A percentile compares a stretch with the other conserved stretches of the same genome.
Conservation (phyloP, 2,329 filamentous ascomycete genomes). For the Blastomyces parvus region DNA sequence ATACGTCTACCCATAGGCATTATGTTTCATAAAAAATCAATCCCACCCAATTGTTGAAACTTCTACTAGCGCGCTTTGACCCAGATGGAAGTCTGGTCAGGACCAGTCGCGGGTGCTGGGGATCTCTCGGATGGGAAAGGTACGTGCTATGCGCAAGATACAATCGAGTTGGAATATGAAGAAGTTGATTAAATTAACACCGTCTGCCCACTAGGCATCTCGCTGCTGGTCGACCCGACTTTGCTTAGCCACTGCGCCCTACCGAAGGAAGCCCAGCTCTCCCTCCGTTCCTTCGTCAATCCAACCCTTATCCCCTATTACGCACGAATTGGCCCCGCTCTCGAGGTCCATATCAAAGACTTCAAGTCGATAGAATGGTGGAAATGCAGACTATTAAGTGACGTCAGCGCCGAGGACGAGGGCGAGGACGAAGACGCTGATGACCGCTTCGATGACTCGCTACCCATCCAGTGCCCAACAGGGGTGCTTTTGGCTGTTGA, state of each 20-base stretch:
- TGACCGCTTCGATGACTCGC: constrained; percentile 11
- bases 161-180: neutral
- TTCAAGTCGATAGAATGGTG: constrained; percentile 31
- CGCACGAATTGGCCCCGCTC: constrained; percentile 31
- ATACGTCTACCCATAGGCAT: neutral
- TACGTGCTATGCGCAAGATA: neutral
- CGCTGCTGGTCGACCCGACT: constrained; percentile 28
- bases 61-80: too few relatives aligned
- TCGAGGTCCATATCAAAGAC: constrained; percentile 32
- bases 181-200: neutral
- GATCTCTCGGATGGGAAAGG: constrained; percentile 12
- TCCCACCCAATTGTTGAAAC: neutral
- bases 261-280: constrained; percentile 26
- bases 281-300: constrained; percentile 30
- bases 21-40: neutral
- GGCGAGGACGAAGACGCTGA: too few relatives aligned
- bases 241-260: constrained; percentile 28
- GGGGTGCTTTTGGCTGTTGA: constrained; percentile 30
- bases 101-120: constrained; percentile 23
- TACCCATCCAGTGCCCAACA: constrained; percentile 30
- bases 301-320: constrained; percentile 34
- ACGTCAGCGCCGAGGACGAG: constrained; percentile 28
- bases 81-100: constrained; percentile 33
- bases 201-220: constrained; percentile 9
- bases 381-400: constrained; percentile 28